Evolutionary conservation across 2,329 filamentous ascomycete genomes (phyloP).

Genomic region (Xylariaceae sp.): DNA sequence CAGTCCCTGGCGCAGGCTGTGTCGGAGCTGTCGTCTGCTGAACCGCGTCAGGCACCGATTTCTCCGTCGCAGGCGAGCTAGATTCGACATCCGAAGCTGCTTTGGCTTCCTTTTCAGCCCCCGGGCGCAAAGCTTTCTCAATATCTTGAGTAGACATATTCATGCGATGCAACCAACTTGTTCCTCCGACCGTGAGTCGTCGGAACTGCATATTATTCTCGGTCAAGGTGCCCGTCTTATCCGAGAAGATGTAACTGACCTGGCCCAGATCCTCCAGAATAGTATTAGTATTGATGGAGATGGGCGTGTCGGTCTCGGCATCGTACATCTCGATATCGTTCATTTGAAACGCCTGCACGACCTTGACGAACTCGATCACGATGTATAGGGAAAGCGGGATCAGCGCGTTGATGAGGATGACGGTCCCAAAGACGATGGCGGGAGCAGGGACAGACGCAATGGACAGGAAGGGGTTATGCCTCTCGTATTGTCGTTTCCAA

Average conservation of each 20-base stretch:
- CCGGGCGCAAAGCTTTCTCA: neutral
- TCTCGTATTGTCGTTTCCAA: slow-evolving; percentile 66
- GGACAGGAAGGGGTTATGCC: slow-evolving; percentile 67
- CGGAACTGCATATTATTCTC: slow-evolving; percentile 96
- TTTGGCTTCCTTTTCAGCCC: slow-evolving; percentile 5
- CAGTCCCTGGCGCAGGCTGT: slow-evolving; percentile 55
- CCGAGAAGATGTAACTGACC: slow-evolving; percentile 83
- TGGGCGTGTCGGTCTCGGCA: slow-evolving; percentile 73
- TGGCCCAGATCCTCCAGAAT: slow-evolving; percentile 93
- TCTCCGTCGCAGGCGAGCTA: slow-evolving; percentile 34
- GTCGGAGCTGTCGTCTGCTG: slow-evolving; percentile 29
- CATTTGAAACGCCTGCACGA: slow-evolving; percentile 71
- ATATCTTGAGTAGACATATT: slow-evolving; percentile 45
- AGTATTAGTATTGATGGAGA: slow-evolving; percentile 85
- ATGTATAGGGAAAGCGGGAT: slow-evolving; percentile 89
- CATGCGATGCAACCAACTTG: slow-evolving; percentile 78
- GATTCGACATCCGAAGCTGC: slow-evolving; percentile 28
- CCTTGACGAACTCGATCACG: slow-evolving; percentile 80
- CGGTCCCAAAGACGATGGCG: slow-evolving; percentile 78
- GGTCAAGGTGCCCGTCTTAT: slow-evolving; percentile 91
- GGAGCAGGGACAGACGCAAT: slow-evolving; percentile 65
- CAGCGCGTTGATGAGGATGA: slow-evolving; percentile 96
- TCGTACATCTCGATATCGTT: slow-evolving; percentile 89
- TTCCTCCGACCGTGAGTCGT: slow-evolving; percentile 83
- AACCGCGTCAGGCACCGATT: slow-evolving; percentile 28